A percentile compares a stretch with the other conserved stretches of the same genome.
Evolutionary conservation across 2,329 filamentous ascomycete genomes (phyloP).

Genomic region (Neurospora crassa): DNA sequence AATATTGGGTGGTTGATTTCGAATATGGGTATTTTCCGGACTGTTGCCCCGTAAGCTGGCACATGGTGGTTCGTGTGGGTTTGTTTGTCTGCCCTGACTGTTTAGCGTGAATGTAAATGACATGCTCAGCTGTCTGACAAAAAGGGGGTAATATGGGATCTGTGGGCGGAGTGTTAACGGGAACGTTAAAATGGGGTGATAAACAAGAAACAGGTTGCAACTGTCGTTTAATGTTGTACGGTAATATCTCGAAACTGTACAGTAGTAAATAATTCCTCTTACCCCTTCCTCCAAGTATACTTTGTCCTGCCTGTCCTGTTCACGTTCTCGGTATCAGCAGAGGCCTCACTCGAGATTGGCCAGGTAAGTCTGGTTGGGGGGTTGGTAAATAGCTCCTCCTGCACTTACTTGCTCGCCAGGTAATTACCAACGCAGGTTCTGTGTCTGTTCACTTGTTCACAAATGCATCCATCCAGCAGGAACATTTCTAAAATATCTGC

Average conservation of each 20-base stretch:
- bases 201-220: not conserved
- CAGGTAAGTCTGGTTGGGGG: not conserved
- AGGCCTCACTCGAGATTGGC: not conserved
- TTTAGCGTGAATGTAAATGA: not conserved
- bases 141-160: not conserved
- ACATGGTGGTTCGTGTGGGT: constrained; percentile 2
- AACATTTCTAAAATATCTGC: not conserved
- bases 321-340: not conserved
- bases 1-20: not conserved
- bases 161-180: not conserved
- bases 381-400: not conserved
- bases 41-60: not conserved
- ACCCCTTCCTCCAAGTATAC: not conserved
- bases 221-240: not conserved
- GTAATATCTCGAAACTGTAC: not conserved
- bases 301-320: not conserved
- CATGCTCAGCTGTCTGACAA: not conserved
- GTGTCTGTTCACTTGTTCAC: not conserved
- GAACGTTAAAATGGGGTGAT: not conserved
- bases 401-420: not conserved
- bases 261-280: not conserved
- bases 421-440: not conserved
- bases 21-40: not conserved
- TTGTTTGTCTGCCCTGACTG: not conserved
- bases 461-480: not conserved